A percentile compares a stretch with the other conserved stretches of the same genome.
Evolutionary conservation across 2,329 filamentous ascomycete species (phyloP).

Genomic region (Stachybotrys chartarum): DNA sequence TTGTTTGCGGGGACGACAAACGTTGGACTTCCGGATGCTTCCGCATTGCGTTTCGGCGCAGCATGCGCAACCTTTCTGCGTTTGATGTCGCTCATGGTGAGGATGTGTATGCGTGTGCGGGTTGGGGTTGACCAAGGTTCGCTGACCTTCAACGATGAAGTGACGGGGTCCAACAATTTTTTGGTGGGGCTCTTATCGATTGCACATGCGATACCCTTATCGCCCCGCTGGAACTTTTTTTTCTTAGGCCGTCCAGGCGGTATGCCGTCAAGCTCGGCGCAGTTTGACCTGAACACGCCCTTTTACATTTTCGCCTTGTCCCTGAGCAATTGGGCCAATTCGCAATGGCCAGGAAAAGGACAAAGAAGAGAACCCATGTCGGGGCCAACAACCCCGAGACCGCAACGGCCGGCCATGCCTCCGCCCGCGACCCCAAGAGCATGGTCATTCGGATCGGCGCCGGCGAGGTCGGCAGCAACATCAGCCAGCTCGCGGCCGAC

Average conservation of each 20-base stretch:
- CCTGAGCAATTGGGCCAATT: conserved; percentile 2
- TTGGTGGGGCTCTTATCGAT: conserved; percentile 25
- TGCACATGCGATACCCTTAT: conserved; percentile 18
- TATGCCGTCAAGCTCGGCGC: too few species aligned
- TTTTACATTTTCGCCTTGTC: too few species aligned
- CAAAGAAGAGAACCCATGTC: conserved; percentile 84
- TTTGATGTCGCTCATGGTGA: conserved; percentile 30
- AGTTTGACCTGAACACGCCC: too few species aligned
- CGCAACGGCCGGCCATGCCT: conserved; percentile 51
- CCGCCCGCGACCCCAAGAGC: conserved; percentile 73
- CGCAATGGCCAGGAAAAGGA: conserved; percentile 70
- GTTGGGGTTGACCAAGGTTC: background rate
- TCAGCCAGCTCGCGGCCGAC: conserved; percentile 87
- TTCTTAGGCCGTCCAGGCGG: too few species aligned
- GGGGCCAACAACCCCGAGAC: conserved; percentile 56
- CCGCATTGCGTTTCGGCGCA: conserved; percentile 6
- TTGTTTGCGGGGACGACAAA: background rate
- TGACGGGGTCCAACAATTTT: conserved; percentile 4
- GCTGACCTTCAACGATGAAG: background rate
- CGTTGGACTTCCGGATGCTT: conserved; percentile 4
- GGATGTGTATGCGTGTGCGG: conserved; percentile 3
- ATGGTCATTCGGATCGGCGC: conserved; percentile 98
- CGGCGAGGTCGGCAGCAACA: conserved; percentile 82
- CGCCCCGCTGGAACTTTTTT: conserved; percentile 26
- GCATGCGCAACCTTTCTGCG: conserved; percentile 31